Evolutionary conservation across 2,329 filamentous ascomycete species (phyloP).

Genomic region (Neocatenulostroma microsporum): DNA sequence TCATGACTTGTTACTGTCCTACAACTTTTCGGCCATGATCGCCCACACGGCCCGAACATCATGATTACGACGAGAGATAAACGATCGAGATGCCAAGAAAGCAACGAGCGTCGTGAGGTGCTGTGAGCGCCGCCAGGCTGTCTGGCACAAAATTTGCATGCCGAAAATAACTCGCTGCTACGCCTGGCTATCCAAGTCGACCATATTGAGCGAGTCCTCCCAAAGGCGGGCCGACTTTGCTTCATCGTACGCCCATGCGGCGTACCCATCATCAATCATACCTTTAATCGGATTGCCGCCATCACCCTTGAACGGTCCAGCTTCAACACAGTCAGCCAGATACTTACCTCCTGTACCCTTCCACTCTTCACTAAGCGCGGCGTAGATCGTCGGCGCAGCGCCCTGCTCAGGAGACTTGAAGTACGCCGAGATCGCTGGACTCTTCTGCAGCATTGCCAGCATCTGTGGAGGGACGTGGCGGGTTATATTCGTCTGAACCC

Average conservation of each 20-base stretch:
- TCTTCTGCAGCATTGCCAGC: conserved; percentile 9
- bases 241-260: conserved; percentile 29
- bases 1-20: too few relatives aligned
- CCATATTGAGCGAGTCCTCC: conserved; percentile 28
- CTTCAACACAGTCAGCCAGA: conserved; percentile 35
- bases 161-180: too few relatives aligned
- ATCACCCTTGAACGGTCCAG: conserved; percentile 18
- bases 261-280: conserved; percentile 21
- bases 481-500: conserved; percentile 26
- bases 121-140: too few relatives aligned
- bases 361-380: conserved; percentile 33
- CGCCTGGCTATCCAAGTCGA: too few relatives aligned
- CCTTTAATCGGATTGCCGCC: too few relatives aligned
- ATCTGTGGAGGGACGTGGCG: conserved; percentile 10
- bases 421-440: conserved; percentile 9
- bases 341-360: conserved; percentile 39
- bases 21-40: too few relatives aligned
- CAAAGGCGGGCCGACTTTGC: conserved; percentile 35
- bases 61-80: too few relatives aligned
- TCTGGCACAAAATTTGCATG: too few relatives aligned
- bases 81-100: too few relatives aligned
- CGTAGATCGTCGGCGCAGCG: conserved; percentile 41
- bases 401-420: conserved; percentile 35
- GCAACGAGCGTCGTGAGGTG: too few relatives aligned
- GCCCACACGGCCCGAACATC: too few relatives aligned